phyloP scores from a whole-genome alignment of 2,329 filamentous ascomycete genomes.

The Erysiphe pulchra region DNA sequence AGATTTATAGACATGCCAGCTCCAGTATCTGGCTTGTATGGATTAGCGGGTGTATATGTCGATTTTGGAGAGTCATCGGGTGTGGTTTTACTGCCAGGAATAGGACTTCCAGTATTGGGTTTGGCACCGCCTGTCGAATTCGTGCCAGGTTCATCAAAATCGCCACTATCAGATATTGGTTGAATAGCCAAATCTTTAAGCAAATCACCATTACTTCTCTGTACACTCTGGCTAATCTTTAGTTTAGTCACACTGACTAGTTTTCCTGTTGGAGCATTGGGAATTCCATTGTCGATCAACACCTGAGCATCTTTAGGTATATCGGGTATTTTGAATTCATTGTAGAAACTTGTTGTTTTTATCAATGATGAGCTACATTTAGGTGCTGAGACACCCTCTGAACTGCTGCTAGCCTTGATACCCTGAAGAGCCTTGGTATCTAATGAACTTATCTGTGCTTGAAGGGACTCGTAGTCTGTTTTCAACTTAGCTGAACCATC shows the following conservation, averaged over 20 bases:
- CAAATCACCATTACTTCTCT: slow-evolving; percentile 24
- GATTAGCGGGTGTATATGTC: too few relatives aligned
- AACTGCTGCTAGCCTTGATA: slow-evolving; percentile 25
- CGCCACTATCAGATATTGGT: slow-evolving; percentile 21
- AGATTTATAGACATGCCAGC: too few relatives aligned
- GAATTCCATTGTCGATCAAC: slow-evolving; percentile 55
- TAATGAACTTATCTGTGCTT: slow-evolving; percentile 54
- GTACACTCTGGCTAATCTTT: slow-evolving; percentile 29
- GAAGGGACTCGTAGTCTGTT: slow-evolving; percentile 46
- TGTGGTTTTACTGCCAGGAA: too few relatives aligned
- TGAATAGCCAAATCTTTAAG: slow-evolving; percentile 38
- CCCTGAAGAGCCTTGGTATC: slow-evolving; percentile 43
- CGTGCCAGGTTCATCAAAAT: not conserved
- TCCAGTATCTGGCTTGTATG: too few relatives aligned
- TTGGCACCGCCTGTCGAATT: too few relatives aligned
- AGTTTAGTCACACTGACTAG: slow-evolving; percentile 31
- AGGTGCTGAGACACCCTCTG: slow-evolving; percentile 27
- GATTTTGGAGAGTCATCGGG: too few relatives aligned
- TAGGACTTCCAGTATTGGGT: too few relatives aligned
- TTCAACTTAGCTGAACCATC: slow-evolving; percentile 32
- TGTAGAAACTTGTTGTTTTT: slow-evolving; percentile 38
- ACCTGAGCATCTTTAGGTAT: slow-evolving; percentile 40
- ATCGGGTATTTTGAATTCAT: slow-evolving; percentile 51
- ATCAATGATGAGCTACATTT: slow-evolving; percentile 44
- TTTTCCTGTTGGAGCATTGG: slow-evolving; percentile 34